Conservation (phyloP, 2,329 filamentous ascomycete genomes). For the Botrytis fragariae region DNA sequence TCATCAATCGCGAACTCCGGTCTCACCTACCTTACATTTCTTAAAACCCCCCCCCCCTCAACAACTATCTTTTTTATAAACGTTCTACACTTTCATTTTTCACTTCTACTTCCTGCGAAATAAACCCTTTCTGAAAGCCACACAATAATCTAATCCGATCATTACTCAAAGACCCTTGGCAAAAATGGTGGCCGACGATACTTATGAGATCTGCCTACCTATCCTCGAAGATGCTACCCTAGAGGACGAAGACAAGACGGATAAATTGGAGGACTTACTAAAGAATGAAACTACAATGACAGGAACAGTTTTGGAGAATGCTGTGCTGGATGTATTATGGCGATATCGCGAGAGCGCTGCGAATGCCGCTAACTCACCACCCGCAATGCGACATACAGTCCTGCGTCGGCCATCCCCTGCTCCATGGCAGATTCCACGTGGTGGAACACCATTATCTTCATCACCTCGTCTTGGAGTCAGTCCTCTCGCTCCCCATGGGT, state of each 20-base stretch:
- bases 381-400: constrained; percentile 82
- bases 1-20: constrained; percentile 22
- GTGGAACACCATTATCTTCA: constrained; percentile 71
- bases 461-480: constrained; percentile 80
- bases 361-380: constrained; percentile 67
- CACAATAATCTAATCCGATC: constrained; percentile 16
- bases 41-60: background rate
- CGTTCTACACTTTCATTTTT: constrained; percentile 1
- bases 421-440: constrained; percentile 77
- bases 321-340: constrained; percentile 88
- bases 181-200: constrained; percentile 84
- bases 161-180: constrained; percentile 1
- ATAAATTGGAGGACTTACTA: constrained; percentile 83
- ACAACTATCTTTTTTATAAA: constrained; percentile 1
- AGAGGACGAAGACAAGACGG: constrained; percentile 94
- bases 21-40: constrained; percentile 15
- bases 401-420: constrained; percentile 89
- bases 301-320: constrained; percentile 80
- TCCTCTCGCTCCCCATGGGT: constrained; percentile 80
- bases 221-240: constrained; percentile 78
- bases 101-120: constrained; percentile 4
- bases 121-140: background rate
- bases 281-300: constrained; percentile 73
- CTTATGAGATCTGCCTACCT: constrained; percentile 87
- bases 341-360: constrained; percentile 69